Base-by-base conservation (phyloP, 257 asterid genomes). In the Petrea volubilis region DNA sequence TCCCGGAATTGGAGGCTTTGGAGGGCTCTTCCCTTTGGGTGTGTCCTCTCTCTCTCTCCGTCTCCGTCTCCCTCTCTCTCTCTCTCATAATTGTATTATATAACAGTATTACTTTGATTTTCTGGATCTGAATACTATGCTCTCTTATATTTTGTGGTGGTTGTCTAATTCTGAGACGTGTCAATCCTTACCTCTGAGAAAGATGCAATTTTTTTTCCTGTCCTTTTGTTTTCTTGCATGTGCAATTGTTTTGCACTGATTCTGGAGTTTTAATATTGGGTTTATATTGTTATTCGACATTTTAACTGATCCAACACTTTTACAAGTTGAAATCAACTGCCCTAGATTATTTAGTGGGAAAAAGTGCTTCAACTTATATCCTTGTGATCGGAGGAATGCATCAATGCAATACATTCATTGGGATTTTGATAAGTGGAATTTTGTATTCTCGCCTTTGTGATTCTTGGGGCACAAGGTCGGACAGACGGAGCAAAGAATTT, bases 1-100 rank as follows among this genome's bases (percentile, higher is more conserved):
- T 44, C 97, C 98, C 8, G 98, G 98, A 31, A 87, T 93, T 47
- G 98, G 98, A 60, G 98, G 97, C n/a, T 94, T 94, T 64, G 97
- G 98, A 61, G 98, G 98, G 60, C 86, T 94, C 56, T 89, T 86
- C 82, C 98, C 99, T 60, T 72, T 89, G 77, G 99, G 99, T 94
- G 85, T 67, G 60, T 5, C 14, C n/a, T n/a, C n/a, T n/a, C n/a
- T n/a, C n/a, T n/a, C n/a, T n/a, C n/a, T n/a, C n/a, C n/a, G n/a
- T n/a, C n/a, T n/a, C n/a, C n/a, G n/a, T n/a, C n/a, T n/a, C n/a
- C n/a, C n/a, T n/a, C n/a, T n/a, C n/a, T n/a, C n/a, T 8, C 52
- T 63, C 14, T 33, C 7, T 36, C 6, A 1, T 40, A n/a, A 15
- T 63, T 29, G n/a, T 11, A 8, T 18, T 13, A 23, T 14, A 9